Conservation (phyloP, 176 grass and related monocot species). For the Aegilops bicornis region DNA sequence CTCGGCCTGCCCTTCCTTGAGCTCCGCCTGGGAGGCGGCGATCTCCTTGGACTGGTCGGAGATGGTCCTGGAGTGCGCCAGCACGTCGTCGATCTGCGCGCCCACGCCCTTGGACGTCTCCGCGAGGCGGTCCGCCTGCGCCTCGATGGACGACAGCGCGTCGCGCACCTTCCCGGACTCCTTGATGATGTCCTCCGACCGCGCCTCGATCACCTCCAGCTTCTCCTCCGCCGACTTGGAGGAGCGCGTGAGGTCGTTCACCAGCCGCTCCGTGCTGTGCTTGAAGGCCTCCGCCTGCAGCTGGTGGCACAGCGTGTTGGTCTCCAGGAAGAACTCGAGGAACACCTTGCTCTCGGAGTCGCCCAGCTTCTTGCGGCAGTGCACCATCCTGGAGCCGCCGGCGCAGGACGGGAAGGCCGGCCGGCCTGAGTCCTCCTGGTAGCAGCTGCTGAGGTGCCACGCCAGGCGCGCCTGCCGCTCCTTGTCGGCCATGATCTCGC, state of each 20-base stretch:
- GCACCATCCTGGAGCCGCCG: conserved; percentile 43
- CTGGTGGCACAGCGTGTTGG: conserved; percentile 89
- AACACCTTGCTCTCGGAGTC: conserved; percentile 70
- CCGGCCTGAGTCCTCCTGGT: conserved; percentile 80
- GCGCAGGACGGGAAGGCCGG: conserved; percentile 49
- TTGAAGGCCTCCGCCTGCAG: conserved; percentile 96
- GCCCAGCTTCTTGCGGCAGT: conserved; percentile 57
- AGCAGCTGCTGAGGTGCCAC: conserved; percentile 90
- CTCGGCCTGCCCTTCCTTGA: conserved; percentile 57
- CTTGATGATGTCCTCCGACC: conserved; percentile 56
- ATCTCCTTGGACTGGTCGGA: conserved; percentile 61
- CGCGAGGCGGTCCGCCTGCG: conserved; percentile 33
- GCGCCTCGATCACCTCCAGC: conserved; percentile 62
- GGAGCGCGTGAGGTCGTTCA: conserved; percentile 63
- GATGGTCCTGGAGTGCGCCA: conserved; percentile 49
- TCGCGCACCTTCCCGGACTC: conserved; percentile 51
- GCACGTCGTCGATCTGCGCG: conserved; percentile 47
- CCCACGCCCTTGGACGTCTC: conserved; percentile 38
- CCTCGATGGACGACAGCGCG: conserved; percentile 47
- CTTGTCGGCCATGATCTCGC: conserved; percentile 77
- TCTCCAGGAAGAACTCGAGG: conserved; percentile 86
- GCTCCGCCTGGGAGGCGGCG: conserved; percentile 27
- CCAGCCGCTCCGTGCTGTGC: conserved; percentile 61
- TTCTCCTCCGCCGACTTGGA: conserved; percentile 70
- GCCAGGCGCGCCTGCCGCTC: conserved; percentile 75